Conservation (phyloP, 2,329 filamentous ascomycete genomes). For the Cladosporium sp. region DNA sequence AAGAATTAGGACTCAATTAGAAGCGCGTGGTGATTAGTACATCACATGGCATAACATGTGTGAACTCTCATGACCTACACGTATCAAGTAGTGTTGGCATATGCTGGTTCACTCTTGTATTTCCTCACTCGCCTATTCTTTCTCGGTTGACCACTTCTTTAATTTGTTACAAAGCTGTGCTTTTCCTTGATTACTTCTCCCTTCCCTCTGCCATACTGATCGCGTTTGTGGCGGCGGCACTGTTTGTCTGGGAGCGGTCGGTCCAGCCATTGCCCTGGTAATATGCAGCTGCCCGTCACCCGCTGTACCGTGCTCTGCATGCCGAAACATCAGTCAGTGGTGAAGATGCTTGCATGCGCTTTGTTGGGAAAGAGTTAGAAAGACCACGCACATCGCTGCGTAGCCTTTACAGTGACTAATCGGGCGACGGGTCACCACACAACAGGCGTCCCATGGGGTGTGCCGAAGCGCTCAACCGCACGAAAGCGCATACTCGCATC, state of each 20-base stretch:
- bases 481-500: background rate
- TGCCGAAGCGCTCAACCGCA: background rate
- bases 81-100: background rate
- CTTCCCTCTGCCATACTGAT: background rate
- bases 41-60: background rate
- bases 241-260: background rate
- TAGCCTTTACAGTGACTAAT: background rate
- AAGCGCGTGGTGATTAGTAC: background rate
- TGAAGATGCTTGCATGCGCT: background rate
- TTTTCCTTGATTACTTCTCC: background rate
- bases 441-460: background rate
- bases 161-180: background rate
- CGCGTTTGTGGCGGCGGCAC: background rate
- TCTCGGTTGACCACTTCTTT: background rate
- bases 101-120: background rate
- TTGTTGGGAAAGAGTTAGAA: background rate
- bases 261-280: background rate
- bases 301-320: background rate
- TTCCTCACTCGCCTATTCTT: background rate
- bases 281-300: constrained; percentile 6
- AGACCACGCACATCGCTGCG: background rate
- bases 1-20: background rate
- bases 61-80: background rate
- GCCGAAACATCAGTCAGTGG: background rate
- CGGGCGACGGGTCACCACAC: background rate